Conservation (phyloP, 495 filamentous ascomycete genomes). For the Hamigera avellanea region DNA sequence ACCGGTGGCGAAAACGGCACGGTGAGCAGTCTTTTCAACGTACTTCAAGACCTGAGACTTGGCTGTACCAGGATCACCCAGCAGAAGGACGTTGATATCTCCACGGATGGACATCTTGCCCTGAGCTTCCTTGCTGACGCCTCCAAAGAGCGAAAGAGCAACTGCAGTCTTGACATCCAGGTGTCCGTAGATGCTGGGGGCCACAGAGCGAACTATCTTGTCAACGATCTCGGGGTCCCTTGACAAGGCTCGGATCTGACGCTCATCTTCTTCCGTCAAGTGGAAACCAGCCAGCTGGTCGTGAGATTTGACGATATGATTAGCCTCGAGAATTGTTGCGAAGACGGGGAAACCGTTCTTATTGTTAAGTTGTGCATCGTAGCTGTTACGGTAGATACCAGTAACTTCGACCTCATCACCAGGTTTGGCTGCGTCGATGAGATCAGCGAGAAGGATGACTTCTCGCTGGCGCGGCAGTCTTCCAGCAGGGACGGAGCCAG, state of each 20-base stretch:
- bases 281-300: conserved; percentile 97
- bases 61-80: conserved; percentile 95
- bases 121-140: conserved; percentile 79
- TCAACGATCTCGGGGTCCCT: conserved; percentile 88
- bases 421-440: conserved; percentile 94
- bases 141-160: conserved; percentile 88
- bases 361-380: conserved; percentile 94
- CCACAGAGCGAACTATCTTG: conserved; percentile 89
- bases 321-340: conserved; percentile 93
- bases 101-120: conserved; percentile 87
- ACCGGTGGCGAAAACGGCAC: conserved; percentile 95
- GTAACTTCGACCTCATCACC: conserved; percentile 97
- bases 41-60: conserved; percentile 99
- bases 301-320: conserved; percentile 92
- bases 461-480: conserved; percentile 92
- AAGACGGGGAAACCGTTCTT: conserved; percentile 99
- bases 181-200: conserved; percentile 95
- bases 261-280: conserved; percentile 91
- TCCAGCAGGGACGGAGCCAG: conserved; percentile 92
- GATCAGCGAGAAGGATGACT: conserved; percentile 90
- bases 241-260: conserved; percentile 74
- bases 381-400: conserved; percentile 97
- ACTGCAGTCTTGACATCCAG: conserved; percentile 96
- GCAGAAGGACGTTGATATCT: conserved; percentile 95
- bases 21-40: conserved; percentile 92